Evolutionary conservation across 306 rosid species (phyloP), one percentile per base, ranked within the genome.

Genomic region (Gynostemma pentaphyllum): DNA sequence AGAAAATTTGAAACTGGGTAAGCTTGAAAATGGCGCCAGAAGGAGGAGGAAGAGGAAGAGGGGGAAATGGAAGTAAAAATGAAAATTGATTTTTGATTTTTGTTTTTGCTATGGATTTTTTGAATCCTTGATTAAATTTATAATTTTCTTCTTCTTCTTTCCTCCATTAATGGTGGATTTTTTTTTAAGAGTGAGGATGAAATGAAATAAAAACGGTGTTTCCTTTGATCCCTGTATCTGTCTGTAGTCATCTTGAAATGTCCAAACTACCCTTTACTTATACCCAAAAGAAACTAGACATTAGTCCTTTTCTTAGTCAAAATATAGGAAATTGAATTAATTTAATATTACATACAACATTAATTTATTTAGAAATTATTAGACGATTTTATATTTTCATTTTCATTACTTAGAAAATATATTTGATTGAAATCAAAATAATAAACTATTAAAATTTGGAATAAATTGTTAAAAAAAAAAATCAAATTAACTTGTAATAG

Each of bases 1-100:
- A 72, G 55, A 13, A 29, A 9, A 62, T 62, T 24, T 66, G 19
- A 88, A 75, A 26, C 40, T 72, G 42, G 49, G 39, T 68, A 22
- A 9, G 75, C 47, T 53, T 79, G 74, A 68, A 79, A 86, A 89
- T 82, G 91, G 96, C 96, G 91, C 91, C 87, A 83, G 71, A 79
- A 79, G 70, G 45, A 48, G 79, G 79, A 49, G 56, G 74, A 5
- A 45, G 68, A 64, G 65, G 66, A 16, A 19, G 47, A 13, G 28
- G 44, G 18, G 36, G 68, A 34, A 34, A 9, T 9, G 4, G 39
- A 34, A n/a, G 45, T 1, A 28, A 36, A 1, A 24, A 30, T 56
- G 65, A 5, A 57, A 53, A 36, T 46, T 44, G 51, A 48, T 57
- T 64, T 69, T n/a, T n/a, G n/a, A n/a, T n/a, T n/a, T n/a, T n/a